These are phyloP conservation scores for Tulasnella sp. DNA, from an alignment of 768 basidiomycete genomes.

Conservation along the genomic window DNA sequence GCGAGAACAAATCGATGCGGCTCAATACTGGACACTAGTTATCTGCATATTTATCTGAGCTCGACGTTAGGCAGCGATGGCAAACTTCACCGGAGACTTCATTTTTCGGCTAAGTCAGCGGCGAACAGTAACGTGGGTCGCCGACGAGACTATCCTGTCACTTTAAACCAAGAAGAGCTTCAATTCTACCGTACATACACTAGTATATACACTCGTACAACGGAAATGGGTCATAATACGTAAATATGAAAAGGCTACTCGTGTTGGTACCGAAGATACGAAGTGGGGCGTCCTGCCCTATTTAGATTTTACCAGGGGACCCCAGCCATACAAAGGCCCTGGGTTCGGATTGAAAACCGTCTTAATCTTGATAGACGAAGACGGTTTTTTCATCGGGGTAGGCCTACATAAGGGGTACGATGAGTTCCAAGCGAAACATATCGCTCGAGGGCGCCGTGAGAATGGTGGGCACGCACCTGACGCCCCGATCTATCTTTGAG, in stretches of 20 bases:
- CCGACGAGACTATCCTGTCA: background rate
- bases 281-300: background rate
- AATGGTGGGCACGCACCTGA: background rate
- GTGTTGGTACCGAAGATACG: background rate
- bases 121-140: background rate
- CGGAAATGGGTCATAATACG: background rate
- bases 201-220: too few relatives aligned
- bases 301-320: background rate
- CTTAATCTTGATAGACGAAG: background rate
- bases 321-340: background rate
- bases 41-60: too few relatives aligned
- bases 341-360: background rate
- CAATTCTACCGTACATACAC: background rate
- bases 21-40: background rate
- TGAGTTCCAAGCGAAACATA: background rate
- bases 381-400: background rate
- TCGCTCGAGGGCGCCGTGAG: background rate
- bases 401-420: background rate
- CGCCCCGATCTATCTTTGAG: background rate
- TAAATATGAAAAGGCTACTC: background rate
- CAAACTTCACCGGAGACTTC: background rate
- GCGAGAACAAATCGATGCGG: background rate
- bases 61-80: background rate
- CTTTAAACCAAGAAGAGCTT: background rate
- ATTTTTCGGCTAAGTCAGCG: too few relatives aligned